phyloP scores from a whole-genome alignment of 148 eudicot genomes.

The Tetragonia tetragonoides region DNA sequence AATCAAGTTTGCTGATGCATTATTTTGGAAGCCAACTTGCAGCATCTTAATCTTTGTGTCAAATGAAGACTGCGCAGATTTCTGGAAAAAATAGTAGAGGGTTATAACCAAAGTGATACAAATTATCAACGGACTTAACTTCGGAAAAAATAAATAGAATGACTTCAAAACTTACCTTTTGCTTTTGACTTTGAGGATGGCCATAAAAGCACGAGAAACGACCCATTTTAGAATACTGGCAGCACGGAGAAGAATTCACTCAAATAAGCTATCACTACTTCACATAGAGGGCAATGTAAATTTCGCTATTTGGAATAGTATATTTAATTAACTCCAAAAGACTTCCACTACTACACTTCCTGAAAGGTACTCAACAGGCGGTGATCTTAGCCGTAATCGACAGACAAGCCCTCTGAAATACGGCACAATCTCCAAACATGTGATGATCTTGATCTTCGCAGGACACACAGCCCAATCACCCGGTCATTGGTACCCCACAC shows the following conservation, averaged over 20 bases:
- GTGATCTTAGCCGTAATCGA: constrained; percentile 88
- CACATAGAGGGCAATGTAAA: constrained; percentile 9
- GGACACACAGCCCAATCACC: constrained; percentile 53
- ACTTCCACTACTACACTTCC: constrained; percentile 22
- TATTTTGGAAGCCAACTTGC: constrained; percentile 43
- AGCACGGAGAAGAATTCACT: constrained; percentile 25
- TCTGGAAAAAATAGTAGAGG: constrained; percentile 39
- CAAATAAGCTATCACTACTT: constrained; percentile 34
- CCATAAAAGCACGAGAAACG: constrained; percentile 76
- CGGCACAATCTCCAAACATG: constrained; percentile 92
- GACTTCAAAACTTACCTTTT: constrained; percentile 54
- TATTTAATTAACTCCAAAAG: constrained; percentile 13
- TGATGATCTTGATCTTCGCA: constrained; percentile 86
- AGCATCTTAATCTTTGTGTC: constrained; percentile 65
- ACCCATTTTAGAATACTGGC: constrained; percentile 44
- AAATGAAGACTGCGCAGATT: constrained; percentile 51
- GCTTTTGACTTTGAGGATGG: constrained; percentile 47
- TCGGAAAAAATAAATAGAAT: constrained; percentile 8
- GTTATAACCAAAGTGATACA: neutral
- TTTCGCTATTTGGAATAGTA: constrained; percentile 19
- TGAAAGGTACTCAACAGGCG: constrained; percentile 9
- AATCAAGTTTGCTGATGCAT: constrained; percentile 24
- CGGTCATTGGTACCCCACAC: constrained; percentile 78
- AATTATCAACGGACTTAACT: neutral
- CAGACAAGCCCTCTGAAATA: constrained; percentile 66